Base-by-base conservation (phyloP, 2,329 filamentous ascomycete species). In the Monosporascus sp. region DNA sequence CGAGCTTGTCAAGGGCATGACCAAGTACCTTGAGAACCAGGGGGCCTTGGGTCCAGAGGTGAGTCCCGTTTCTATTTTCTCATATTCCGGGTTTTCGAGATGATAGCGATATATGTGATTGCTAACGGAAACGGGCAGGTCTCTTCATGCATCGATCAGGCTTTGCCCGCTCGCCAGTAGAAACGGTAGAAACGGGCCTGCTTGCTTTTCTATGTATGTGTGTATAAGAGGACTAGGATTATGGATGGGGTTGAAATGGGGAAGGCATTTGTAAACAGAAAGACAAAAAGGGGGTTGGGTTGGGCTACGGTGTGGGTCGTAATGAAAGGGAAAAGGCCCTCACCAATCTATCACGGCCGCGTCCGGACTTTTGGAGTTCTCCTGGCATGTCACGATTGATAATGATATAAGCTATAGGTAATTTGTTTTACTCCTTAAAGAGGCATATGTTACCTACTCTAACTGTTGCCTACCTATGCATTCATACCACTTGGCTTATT, bases 1-100 rank as follows among this genome's bases (percentile, higher is more conserved):
- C 57, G 93, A 97, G 72, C 76, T 90, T 50, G 78, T 91, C 26
- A 83, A 80, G 67, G 77, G 78, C 7, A 83, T 88, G 67, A 76
- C 78, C 52, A 80, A 81, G 59, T 86, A 87, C 64, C 74, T 88
- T 41, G 77, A 77, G 56, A 87, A 87, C 65, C 85, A 88, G 69
- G 83, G 81, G n/a, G 68, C 74, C 4, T 67, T 75, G 53, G 63
- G 68, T 48, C 61, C 68, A 7, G 66, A 73, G 51, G 76, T 77
- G 61, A 64, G 73, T 64, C 6, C 3, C 26, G 1, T n/a, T 40
- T 11, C 41, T 27, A 22, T 43, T 48, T 31, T 52, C 43, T 52
- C 44, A 5, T 20, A 27, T 14, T 34, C 27, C 37, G 19, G 5
- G 16, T 48, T n/a, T 14, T 22, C 20, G 9, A 46, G 43, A 7